These are phyloP conservation scores for Metschnikowia amazonensis DNA, from an alignment of 805 yeast genomes.

Conservation along the genomic window DNA sequence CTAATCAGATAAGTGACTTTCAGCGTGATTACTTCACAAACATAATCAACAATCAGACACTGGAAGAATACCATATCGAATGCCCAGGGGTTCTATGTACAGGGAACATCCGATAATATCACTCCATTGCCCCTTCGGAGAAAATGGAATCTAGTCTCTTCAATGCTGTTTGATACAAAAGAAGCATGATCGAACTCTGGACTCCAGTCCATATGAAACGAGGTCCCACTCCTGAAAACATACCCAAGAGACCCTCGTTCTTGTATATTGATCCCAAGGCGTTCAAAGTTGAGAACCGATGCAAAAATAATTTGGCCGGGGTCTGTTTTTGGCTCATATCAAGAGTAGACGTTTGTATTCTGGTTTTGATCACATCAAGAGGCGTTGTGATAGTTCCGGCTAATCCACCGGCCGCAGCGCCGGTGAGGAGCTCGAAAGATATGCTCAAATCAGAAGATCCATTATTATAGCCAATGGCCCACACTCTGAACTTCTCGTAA, in stretches of 20 bases:
- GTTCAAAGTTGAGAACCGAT: constrained; percentile 26
- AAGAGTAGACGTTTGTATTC: constrained; percentile 83
- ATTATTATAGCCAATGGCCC: constrained; percentile 44
- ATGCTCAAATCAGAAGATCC: constrained; percentile 47
- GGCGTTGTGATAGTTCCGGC: constrained; percentile 91
- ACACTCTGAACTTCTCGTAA: constrained; percentile 74
- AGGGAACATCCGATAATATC: neutral
- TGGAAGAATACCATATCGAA: neutral
- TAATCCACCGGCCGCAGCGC: constrained; percentile 93
- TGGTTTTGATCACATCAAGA: constrained; percentile 83
- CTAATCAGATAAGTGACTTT: neutral
- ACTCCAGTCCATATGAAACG: constrained; percentile 94
- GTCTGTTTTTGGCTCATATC: constrained; percentile 7
- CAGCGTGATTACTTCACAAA: neutral
- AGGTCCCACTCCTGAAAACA: constrained; percentile 95
- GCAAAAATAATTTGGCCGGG: constrained; percentile 9
- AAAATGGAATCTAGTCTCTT: constrained; percentile 42
- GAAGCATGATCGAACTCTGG: constrained; percentile 90
- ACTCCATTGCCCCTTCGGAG: constrained; percentile 7
- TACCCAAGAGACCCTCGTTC: constrained; percentile 72
- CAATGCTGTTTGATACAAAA: constrained; percentile 77
- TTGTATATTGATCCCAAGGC: constrained; percentile 47
- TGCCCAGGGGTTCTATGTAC: constrained; percentile 3
- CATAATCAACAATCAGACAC: neutral
- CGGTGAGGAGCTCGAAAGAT: constrained; percentile 69